Evolutionary conservation across 805 yeast genomes (phyloP), one percentile per base, ranked within the genome.

Genomic region (Lipomyces sp.): DNA sequence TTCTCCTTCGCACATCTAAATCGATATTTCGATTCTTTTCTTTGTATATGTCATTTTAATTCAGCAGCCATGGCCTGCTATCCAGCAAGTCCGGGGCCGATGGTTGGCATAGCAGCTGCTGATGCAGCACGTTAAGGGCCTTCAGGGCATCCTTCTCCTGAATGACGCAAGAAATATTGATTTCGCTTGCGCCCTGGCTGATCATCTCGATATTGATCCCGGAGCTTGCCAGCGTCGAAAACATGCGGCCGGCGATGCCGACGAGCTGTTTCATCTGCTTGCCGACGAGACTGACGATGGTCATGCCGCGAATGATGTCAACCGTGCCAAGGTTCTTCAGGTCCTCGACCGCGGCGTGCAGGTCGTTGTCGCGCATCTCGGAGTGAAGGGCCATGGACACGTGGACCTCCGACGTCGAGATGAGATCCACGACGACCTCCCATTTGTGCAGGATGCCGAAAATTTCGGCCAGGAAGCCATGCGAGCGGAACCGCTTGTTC

Each of bases 201-300:
- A 93, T 93, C 98, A 93, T 93, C 70, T 93, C 98, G 61, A 93
- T 88, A 70, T 93, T 93, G 65, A 93, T 84, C 40, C 80, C 79
- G 63, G 91, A 95, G 64, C 86, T 90, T 6, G 98, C 97, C 60
- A 93, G 74, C 1, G 95, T 87, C 61, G 89, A 82, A 73, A 93
- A 93, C 96, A 91, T 91, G 60, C 88, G 83, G 41, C 97, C 96
- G 0, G 98, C 98, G 66, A 88, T 90, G 65, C 98, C 98, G 54
- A 93, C 86, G 67, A 84, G 80, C 66, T 90, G 96, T 65, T 89
- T 89, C 98, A 93, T 91, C 68, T 91, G 95, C 65, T 87, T 89
- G 38, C 98, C 98, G 45, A 93, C 98, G 49, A 93, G 76, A 1
- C 97, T 89, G 28, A 93, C 85, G 65, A 93, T 93, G 58, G 96